Percentiles rank a stretch among this genome's conserved stretches.
Conservation (phyloP, 2,329 filamentous ascomycete genomes). For the Parafenestella ontariensis region DNA sequence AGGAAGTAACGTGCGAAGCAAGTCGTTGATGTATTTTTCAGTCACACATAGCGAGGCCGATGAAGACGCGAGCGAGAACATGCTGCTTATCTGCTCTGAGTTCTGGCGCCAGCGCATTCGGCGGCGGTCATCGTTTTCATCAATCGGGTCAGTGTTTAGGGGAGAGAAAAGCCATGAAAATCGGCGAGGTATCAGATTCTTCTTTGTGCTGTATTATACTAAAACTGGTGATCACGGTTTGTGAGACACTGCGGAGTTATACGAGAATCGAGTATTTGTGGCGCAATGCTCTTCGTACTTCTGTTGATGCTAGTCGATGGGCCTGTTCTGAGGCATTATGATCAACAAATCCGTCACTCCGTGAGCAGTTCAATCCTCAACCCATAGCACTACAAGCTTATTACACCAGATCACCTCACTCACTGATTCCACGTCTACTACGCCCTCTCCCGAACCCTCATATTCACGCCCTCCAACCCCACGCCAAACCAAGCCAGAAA, state of each 20-base stretch:
- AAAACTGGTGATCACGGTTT: not conserved
- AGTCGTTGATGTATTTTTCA: not conserved
- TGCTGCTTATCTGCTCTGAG: not conserved
- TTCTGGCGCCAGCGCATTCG: not conserved
- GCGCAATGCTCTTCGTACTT: no score
- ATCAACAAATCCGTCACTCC: no score
- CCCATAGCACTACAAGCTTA: no score
- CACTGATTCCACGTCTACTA: no score
- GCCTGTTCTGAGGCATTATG: no score
- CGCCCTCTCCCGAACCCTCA: slow-evolving; percentile 1
- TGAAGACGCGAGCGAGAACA: not conserved
- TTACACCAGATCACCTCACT: no score
- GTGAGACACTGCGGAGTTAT: not conserved
- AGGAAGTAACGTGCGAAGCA: not conserved
- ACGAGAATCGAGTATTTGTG: not conserved
- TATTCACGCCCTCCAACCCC: not conserved
- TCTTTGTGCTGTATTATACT: not conserved
- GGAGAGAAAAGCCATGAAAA: not conserved
- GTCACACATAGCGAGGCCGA: not conserved
- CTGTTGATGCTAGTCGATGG: not conserved
- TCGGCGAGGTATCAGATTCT: not conserved
- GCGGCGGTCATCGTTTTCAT: not conserved
- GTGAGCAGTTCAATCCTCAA: no score
- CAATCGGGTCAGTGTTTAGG: not conserved
- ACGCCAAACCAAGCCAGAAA: not conserved